These are phyloP conservation scores for Talaromyces proteolyticus DNA, from an alignment of 495 filamentous ascomycete genomes.

Conservation along the genomic window DNA sequence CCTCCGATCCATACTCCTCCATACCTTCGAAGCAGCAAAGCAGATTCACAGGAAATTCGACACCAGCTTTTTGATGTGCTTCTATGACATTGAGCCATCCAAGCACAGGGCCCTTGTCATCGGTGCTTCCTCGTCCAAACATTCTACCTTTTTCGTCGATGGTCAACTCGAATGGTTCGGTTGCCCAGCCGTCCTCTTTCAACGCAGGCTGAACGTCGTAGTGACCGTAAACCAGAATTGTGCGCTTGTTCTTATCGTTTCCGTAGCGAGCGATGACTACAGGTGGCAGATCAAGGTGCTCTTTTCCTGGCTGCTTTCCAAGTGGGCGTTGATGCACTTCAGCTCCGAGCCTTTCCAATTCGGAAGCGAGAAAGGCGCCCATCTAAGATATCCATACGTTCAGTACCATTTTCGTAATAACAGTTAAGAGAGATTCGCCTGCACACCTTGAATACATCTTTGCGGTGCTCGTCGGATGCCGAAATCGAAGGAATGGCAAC, in stretches of 20 bases:
- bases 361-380: conserved; percentile 81
- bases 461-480: conserved; percentile 78
- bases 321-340: conserved; percentile 75
- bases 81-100: conserved; percentile 98
- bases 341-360: conserved; percentile 80
- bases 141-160: conserved; percentile 87
- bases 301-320: conserved; percentile 84
- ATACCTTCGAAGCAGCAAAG: conserved; percentile 99
- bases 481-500: conserved; percentile 96
- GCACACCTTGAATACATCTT: conserved; percentile 72
- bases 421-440: not conserved
- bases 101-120: conserved; percentile 97
- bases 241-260: conserved; percentile 83
- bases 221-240: conserved; percentile 94
- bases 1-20: conserved; percentile 98
- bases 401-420: no score
- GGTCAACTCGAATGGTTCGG: conserved; percentile 88
- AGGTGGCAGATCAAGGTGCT: conserved; percentile 86
- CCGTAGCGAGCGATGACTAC: conserved; percentile 90
- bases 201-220: conserved; percentile 98
- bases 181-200: conserved; percentile 92
- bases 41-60: conserved; percentile 95
- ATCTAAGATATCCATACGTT: conserved; percentile 53
- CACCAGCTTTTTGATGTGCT: conserved; percentile 87
- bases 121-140: conserved; percentile 92